Percentiles rank a stretch among this genome's conserved stretches.
These are phyloP conservation scores for Globisporangium spiculum DNA, from an alignment of 352 stramenopile genomes.

Conservation along the genomic window DNA sequence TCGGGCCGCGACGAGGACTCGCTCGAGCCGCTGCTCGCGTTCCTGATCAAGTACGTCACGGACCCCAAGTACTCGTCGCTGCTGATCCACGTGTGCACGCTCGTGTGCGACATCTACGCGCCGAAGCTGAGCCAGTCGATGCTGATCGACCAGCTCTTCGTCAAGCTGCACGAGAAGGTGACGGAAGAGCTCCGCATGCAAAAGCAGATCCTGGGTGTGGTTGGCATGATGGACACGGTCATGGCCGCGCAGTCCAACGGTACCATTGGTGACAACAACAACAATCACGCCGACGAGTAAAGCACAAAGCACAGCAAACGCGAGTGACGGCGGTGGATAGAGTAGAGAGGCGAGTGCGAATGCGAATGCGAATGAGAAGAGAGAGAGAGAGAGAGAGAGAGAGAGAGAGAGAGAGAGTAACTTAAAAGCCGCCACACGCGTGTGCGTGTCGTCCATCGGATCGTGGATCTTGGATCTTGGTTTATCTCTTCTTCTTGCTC, in stretches of 20 bases:
- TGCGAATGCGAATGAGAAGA: neutral
- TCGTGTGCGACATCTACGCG: slow-evolving; percentile 93
- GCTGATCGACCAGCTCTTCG: slow-evolving; percentile 93
- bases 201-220: slow-evolving; percentile 79
- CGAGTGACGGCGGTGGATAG: slow-evolving; percentile 9
- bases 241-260: slow-evolving; percentile 83
- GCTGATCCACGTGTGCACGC: slow-evolving; percentile 91
- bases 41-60: slow-evolving; percentile 94
- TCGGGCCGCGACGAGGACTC: slow-evolving; percentile 92
- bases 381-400: neutral
- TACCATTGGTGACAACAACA: slow-evolving; percentile 29
- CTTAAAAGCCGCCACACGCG: slow-evolving; percentile 3
- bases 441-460: slow-evolving; percentile 5
- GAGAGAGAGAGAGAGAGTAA: slow-evolving; percentile 5
- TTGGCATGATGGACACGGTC: slow-evolving; percentile 89
- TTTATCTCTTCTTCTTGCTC: neutral
- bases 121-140: slow-evolving; percentile 89
- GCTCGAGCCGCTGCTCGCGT: slow-evolving; percentile 93
- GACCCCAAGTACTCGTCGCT: slow-evolving; percentile 92
- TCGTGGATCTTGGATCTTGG: neutral
- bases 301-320: neutral
- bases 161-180: slow-evolving; percentile 89
- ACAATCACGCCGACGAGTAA: slow-evolving; percentile 22
- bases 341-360: slow-evolving; percentile 8
- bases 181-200: slow-evolving; percentile 84